These are phyloP conservation scores for Scedosporium aurantiacum DNA, from an alignment of 2,329 filamentous ascomycete species.

Conservation along the genomic window DNA sequence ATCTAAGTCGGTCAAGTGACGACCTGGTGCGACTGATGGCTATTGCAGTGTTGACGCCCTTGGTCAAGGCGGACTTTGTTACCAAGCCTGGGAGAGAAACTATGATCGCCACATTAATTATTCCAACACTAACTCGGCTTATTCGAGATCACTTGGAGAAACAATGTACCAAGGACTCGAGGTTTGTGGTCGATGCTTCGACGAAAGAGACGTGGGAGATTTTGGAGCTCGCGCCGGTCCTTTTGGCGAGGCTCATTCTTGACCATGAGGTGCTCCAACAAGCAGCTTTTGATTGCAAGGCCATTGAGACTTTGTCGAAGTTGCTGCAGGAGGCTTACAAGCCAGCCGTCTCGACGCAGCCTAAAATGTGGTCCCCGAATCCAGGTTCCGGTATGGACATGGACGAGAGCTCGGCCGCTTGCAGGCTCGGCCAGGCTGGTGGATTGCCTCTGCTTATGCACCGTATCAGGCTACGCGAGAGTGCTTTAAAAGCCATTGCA, in stretches of 20 bases:
- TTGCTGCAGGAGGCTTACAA: slow-evolving; percentile 42
- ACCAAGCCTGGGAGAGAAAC: slow-evolving; percentile 49
- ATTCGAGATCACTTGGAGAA: slow-evolving; percentile 23
- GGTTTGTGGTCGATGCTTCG: slow-evolving; percentile 18
- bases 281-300: slow-evolving; percentile 59
- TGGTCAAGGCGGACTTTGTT: slow-evolving; percentile 58
- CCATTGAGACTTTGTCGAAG: slow-evolving; percentile 33
- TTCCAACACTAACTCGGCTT: slow-evolving; percentile 59
- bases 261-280: slow-evolving; percentile 73
- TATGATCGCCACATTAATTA: slow-evolving; percentile 53
- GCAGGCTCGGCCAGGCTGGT: slow-evolving; percentile 49
- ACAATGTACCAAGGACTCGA: background rate
- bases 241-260: slow-evolving; percentile 67
- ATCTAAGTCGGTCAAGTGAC: slow-evolving; percentile 44
- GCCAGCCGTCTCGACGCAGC: slow-evolving; percentile 23
- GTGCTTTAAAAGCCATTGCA: slow-evolving; percentile 67
- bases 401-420: slow-evolving; percentile 22
- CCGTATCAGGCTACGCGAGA: slow-evolving; percentile 65
- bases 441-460: slow-evolving; percentile 52
- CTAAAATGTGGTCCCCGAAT: slow-evolving; percentile 28
- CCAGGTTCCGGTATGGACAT: slow-evolving; percentile 22
- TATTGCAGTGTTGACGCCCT: slow-evolving; percentile 54
- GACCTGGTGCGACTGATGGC: slow-evolving; percentile 56
- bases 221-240: slow-evolving; percentile 59
- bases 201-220: slow-evolving; percentile 37